A percentile compares a stretch with the other conserved stretches of the same genome.
These are phyloP conservation scores for Paradendryphiella salina DNA, from an alignment of 2,329 filamentous ascomycete genomes.

Conservation along the genomic window DNA sequence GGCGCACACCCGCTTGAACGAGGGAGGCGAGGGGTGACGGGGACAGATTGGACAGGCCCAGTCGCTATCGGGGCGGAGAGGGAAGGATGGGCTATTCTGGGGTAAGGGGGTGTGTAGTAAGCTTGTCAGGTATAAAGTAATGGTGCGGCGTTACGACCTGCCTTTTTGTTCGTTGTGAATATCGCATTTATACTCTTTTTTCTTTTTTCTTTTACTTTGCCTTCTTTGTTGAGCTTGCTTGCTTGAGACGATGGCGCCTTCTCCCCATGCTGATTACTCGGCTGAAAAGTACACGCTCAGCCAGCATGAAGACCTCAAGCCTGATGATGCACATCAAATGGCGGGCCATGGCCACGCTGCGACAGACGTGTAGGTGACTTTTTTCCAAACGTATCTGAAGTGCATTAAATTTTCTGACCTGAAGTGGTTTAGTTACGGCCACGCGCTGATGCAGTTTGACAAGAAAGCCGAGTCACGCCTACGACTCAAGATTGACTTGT, in stretches of 20 bases:
- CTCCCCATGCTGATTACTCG: neutral
- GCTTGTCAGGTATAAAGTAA: conserved; percentile 3
- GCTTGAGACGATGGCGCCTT: neutral
- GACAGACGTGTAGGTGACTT: conserved; percentile 34
- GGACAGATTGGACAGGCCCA: conserved; percentile 5
- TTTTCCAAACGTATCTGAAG: neutral
- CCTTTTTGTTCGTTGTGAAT: neutral
- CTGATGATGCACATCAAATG: conserved; percentile 29
- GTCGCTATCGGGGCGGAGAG: conserved; percentile 1
- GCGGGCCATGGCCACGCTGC: conserved; percentile 38
- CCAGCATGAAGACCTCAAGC: conserved; percentile 37
- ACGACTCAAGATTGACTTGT: conserved; percentile 66
- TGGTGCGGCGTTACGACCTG: conserved; percentile 13
- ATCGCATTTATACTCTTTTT: no score
- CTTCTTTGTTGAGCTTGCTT: no score
- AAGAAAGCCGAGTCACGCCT: conserved; percentile 60
- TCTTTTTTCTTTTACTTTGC: no score
- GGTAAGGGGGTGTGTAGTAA: neutral
- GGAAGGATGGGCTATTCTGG: neutral
- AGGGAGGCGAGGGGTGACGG: conserved; percentile 2
- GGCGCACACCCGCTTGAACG: conserved; percentile 4
- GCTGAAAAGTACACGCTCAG: conserved; percentile 25
- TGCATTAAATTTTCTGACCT: conserved; percentile 6
- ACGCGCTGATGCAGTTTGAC: conserved; percentile 53
- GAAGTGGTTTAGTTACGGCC: conserved; percentile 32